Base-by-base conservation (phyloP, 768 basidiomycete species). In the Suillus discolor region DNA sequence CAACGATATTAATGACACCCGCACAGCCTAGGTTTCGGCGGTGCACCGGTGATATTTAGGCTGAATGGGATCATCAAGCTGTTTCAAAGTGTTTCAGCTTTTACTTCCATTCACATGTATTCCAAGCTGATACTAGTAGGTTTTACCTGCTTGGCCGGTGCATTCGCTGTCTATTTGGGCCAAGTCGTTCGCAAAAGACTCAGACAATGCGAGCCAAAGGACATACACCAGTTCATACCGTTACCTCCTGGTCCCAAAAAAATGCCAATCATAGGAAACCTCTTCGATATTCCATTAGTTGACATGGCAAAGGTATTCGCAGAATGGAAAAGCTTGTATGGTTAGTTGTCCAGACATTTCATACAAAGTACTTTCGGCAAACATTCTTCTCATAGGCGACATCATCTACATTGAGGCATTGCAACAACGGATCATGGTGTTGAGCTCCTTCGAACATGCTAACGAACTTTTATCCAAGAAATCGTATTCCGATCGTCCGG, bases 381-480 rank as follows among this genome's bases (percentile, higher is more conserved):
- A 18, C 20, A 34, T 54, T 13, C 18, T 16, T 62, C 7, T 34
- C 23, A 36, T 38, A 64, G 63, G 70, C 47, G 70, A 71, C 57
- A 38, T 72, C 23, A 51, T 71, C 41, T 69, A 71, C 49, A n/a
- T 69, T 7, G 45, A 67, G 12, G 54, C 65, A 7, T 62, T 70
- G 13, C 64, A 66, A 3, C 38, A 42, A 18, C 49, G 49, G 20
- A 51, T 72, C 18, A 25, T 72, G 15, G 57, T 76, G 18, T 57
- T 76, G 42, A 71, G 74, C 51, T 72, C 72, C 31, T 57, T 65
- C 2, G 57, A 75, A 70, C 72, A 71, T 12, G 76, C 74, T 2
- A 69, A 69, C 15, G 76, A 77, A 45, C 71, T 77, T 13, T 68
- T 77, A 16, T 73, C 74, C 23, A 75, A 74, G 53, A 68, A 70